Percentiles rank a stretch among this genome's conserved stretches.
phyloP scores from a whole-genome alignment of 2,329 filamentous ascomycete genomes.

The Fusarium albidum region DNA sequence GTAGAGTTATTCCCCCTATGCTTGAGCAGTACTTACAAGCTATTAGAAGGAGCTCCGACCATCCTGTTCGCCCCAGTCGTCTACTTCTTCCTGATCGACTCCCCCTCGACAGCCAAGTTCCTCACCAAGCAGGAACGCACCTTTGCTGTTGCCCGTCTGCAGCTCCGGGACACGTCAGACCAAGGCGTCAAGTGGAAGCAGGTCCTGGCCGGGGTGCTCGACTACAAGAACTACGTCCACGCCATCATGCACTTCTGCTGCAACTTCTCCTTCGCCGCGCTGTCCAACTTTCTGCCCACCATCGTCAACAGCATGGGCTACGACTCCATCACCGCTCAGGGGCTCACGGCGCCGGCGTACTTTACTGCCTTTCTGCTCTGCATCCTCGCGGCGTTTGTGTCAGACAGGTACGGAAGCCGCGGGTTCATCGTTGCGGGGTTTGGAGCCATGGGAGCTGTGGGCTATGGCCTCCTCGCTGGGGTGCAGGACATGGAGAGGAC shows the following conservation, averaged over 20 bases:
- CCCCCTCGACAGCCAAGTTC: constrained; percentile 18
- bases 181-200: constrained; percentile 22
- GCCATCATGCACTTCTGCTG: constrained; percentile 32
- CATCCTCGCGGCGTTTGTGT: constrained; percentile 19
- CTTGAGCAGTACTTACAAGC: accelerated
- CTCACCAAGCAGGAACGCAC: constrained; percentile 13
- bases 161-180: constrained; percentile 3
- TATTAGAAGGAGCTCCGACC: constrained; percentile 18
- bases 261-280: constrained; percentile 29
- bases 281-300: constrained; percentile 29
- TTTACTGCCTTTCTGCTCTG: constrained; percentile 13
- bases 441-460: not conserved
- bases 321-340: constrained; percentile 13
- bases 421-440: constrained; percentile 7
- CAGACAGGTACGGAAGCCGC: constrained; percentile 18
- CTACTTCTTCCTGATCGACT: constrained; percentile 31
- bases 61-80: constrained; percentile 12
- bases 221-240: constrained; percentile 31
- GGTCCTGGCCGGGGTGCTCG: constrained; percentile 5
- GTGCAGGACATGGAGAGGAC: constrained; percentile 12
- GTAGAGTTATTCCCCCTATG: accelerated
- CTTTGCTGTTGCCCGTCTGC: constrained; percentile 1
- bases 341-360: constrained; percentile 19
- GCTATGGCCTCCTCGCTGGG: constrained; percentile 2
- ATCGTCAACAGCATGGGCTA: constrained; percentile 22